Percentiles rank a stretch among this genome's conserved stretches.
Conservation (phyloP, 306 rosid species). For the Arachis hypogaea region DNA sequence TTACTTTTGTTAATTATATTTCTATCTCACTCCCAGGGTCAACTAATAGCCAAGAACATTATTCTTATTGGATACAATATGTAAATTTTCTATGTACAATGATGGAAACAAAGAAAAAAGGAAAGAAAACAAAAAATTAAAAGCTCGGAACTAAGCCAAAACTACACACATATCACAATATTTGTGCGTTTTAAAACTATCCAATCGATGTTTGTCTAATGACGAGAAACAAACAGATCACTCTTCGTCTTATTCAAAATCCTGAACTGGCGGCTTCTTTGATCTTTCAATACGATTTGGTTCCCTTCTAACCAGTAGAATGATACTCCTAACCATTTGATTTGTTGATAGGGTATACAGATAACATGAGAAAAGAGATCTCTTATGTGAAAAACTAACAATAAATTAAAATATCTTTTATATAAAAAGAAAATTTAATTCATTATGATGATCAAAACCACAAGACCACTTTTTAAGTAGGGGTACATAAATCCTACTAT, state of each 20-base stretch:
- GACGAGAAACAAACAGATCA: too few species aligned
- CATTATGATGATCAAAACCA: too few species aligned
- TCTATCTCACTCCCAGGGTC: too few species aligned
- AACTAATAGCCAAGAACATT: too few species aligned
- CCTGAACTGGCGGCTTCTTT: constrained; percentile 27
- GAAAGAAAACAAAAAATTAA: neutral
- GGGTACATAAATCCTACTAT: neutral
- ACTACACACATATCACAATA: neutral
- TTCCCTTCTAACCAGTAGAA: constrained; percentile 37
- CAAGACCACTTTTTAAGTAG: neutral
- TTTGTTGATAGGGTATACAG: constrained; percentile 40
- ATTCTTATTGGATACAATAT: too few species aligned
- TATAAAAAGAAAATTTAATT: neutral
- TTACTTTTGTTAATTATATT: too few species aligned
- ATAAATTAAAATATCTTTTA: neutral
- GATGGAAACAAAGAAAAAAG: neutral
- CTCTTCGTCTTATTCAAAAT: neutral
- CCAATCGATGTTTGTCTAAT: neutral
- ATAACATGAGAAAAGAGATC: neutral
- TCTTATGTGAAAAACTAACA: neutral
- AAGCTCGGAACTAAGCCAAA: neutral
- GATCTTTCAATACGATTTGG: constrained; percentile 20
- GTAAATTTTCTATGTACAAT: too few species aligned
- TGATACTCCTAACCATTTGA: constrained; percentile 35
- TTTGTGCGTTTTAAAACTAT: neutral